Base-by-base conservation (phyloP, 768 basidiomycete species). In the Tricholoma matsutake region DNA sequence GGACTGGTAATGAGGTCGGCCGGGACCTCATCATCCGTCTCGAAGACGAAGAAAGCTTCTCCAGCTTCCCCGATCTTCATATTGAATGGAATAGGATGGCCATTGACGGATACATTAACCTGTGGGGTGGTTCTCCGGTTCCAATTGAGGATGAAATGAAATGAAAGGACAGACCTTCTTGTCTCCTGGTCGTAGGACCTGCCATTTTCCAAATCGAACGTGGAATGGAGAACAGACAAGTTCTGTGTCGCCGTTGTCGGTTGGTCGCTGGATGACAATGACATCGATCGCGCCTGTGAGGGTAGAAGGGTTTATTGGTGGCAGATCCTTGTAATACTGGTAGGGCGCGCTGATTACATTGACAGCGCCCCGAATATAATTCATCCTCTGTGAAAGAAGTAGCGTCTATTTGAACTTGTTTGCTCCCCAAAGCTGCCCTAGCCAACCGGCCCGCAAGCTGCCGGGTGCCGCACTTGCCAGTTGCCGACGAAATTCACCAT, bases 11-110 rank as follows among this genome's bases (percentile, higher is more conserved):
- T 90, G 63, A 99, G 85, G 71, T 95, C 92, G 52, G 85, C 89
- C 3, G 97, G 96, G 31, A 98, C 88, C 61, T 98, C 94, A 39
- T 89, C 92, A 41, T 96, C 92, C 0, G 96, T 98, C 75, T 99
- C 96, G 65, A 98, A 94, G 41, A 99, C 91, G 69, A 98, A 98
- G 81, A 98, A 99, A 0, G 96, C 97, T 76, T 99, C 97, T 4
- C 97, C 97, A 1, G 97, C 94, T 61, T 98, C 97, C 41, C 95
- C 96, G 63, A 98, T 94, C 81, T 99, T 98, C 97, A 99, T 99
- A 73, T 83, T 83, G 73, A 92, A 98, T 0, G 96, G 96, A 59
- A 95, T 89, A 47, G 83, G 81, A 66, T 86, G 79, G 41, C 91
- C 92, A 75, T 97, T 96, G 68, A 98, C 87, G 55, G 85, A 84